Evolutionary conservation across 2,329 filamentous ascomycete species (phyloP).

Genomic region (Xylariaceae sp.): DNA sequence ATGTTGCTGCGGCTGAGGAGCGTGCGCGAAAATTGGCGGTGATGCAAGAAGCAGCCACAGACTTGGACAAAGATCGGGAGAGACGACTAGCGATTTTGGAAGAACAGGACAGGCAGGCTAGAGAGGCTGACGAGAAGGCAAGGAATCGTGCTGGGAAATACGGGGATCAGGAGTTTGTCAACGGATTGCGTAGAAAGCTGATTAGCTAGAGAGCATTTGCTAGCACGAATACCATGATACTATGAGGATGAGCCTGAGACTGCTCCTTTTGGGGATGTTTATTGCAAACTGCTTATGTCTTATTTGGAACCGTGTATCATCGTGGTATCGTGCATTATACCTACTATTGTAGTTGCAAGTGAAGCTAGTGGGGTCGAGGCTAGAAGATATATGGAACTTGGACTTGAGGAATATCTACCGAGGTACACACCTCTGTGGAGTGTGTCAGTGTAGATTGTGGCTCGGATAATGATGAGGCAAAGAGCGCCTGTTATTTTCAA

Average conservation of each 20-base stretch:
- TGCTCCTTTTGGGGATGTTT: no score
- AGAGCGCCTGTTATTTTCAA: no score
- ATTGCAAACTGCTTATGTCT: no score
- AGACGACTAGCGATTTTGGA: slow-evolving; percentile 71
- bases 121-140: slow-evolving; percentile 70
- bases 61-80: slow-evolving; percentile 74
- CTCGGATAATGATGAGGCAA: no score
- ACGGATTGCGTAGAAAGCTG: slow-evolving; percentile 65
- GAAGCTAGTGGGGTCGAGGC: no score
- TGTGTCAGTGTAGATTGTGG: no score
- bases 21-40: slow-evolving; percentile 72
- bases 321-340: no score
- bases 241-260: not conserved
- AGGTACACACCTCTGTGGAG: no score
- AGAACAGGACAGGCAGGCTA: slow-evolving; percentile 67
- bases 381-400: no score
- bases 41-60: slow-evolving; percentile 74
- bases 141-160: slow-evolving; percentile 65
- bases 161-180: slow-evolving; percentile 70
- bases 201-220: slow-evolving; percentile 30
- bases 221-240: not conserved
- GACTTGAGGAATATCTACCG: no score
- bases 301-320: no score
- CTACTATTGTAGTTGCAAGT: no score
- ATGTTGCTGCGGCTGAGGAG: slow-evolving; percentile 51